Base-by-base conservation (phyloP, 352 stramenopile genomes). In the Pythium graminicola region DNA sequence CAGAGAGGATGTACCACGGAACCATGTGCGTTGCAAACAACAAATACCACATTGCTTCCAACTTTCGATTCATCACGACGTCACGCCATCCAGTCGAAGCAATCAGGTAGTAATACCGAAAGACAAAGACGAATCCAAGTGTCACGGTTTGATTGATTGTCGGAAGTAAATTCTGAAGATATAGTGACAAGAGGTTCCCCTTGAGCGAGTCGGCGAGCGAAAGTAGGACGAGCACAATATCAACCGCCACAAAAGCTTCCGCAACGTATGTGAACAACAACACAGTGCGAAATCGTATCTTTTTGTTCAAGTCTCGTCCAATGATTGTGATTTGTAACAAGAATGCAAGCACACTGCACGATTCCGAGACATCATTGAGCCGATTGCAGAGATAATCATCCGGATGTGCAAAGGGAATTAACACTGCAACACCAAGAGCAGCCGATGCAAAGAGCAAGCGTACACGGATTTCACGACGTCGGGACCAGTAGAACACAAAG, bases 291-390 rank as follows among this genome's bases (percentile, higher is more conserved):
- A 73, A 60, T n/a, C 55, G 51, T 11, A 73, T 53, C 26, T 65
- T 71, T 26, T 60, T 62, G 35, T 57, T 69, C 9, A 77, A 32
- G 9, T 72, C 62, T 11, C 50, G 46, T 1, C 56, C 60, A 17
- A 73, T 60, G 44, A 77, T 71, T n/a, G 53, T 65, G 54, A 70
- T 72, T 31, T 73, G 54, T 1, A 73, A 33, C 54, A 78, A 19
- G 17, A 59, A 59, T 8, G 51, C 49, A 9, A 52, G 40, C 11
- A 27, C 26, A n/a, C 29, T 44, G 51, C 51, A 59, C 2, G 51
- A 17, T 26, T 59, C 51, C 3, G 51, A 52, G 7, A 50, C 27
- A 33, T 51, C 29, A 33, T 59, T 59, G 29, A 59, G 32, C 20
- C 24, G 41, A 2, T 7, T 10, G 1, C 50, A 29, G 29, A 48